These are phyloP conservation scores for Parastagonospora nodorum DNA, from an alignment of 2,329 filamentous ascomycete species.

Conservation along the genomic window DNA sequence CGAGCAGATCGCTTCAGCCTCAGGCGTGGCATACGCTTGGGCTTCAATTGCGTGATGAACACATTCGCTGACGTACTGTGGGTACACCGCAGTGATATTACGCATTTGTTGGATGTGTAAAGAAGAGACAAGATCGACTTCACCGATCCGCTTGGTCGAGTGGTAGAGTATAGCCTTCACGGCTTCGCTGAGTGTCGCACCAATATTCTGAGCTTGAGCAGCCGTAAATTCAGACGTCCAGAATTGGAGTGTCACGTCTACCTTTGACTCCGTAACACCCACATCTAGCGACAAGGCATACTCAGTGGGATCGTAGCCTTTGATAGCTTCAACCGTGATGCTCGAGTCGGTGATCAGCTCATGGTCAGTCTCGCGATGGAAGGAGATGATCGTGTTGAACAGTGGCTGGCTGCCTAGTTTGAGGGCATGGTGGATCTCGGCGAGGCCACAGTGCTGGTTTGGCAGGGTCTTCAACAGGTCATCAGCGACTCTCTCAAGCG, in stretches of 20 bases:
- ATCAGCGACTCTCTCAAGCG: slow-evolving; percentile 15
- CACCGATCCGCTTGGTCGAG: slow-evolving; percentile 1
- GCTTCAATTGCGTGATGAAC: slow-evolving; percentile 1
- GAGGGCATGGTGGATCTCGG: slow-evolving; percentile 52
- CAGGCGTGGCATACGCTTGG: slow-evolving; percentile 5
- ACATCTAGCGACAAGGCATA: slow-evolving; percentile 49
- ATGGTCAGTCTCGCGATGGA: slow-evolving; percentile 15
- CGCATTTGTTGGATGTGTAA: slow-evolving; percentile 16
- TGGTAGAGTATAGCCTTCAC: slow-evolving; percentile 32
- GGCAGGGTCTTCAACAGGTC: slow-evolving; percentile 15
- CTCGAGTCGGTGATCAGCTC: slow-evolving; percentile 10
- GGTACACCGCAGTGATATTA: slow-evolving; percentile 8
- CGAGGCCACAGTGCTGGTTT: slow-evolving; percentile 27
- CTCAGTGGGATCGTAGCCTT: slow-evolving; percentile 49
- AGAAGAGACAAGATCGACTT: slow-evolving; percentile 29
- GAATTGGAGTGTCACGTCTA: slow-evolving; percentile 17
- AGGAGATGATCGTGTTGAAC: slow-evolving; percentile 52
- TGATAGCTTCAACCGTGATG: slow-evolving; percentile 13
- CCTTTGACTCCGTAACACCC: slow-evolving; percentile 43
- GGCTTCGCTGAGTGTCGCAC: slow-evolving; percentile 16
- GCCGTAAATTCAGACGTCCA: slow-evolving; percentile 17
- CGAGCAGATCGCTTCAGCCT: slow-evolving; percentile 10
- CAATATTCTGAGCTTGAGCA: slow-evolving; percentile 20
- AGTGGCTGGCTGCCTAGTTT: slow-evolving; percentile 31
- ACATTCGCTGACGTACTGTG: slow-evolving; percentile 5